Evolutionary conservation across 2,329 filamentous ascomycete genomes (phyloP), one percentile per base, ranked within the genome.

Genomic region (Phialophora expanda): DNA sequence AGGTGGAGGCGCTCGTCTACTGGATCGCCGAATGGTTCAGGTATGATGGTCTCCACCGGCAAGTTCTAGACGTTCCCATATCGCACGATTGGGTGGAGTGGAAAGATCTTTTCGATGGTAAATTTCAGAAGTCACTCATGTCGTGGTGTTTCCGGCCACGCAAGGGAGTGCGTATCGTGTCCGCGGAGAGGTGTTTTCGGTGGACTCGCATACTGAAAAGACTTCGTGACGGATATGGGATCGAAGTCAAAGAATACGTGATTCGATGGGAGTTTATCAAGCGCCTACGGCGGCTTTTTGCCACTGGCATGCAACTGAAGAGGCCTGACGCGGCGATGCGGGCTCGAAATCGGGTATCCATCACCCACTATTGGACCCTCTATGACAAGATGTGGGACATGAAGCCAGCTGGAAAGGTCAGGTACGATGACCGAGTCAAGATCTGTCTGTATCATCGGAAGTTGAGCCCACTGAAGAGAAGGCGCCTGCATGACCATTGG

Each of bases 101-200:
- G 38, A 44, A 44, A 44, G 51, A 59, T 59, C 48, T 24, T 14
- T 85, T 85, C 67, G 74, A 73, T 22, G 69, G 71, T 1, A 67
- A 74, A 4, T 76, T 83, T 65, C 83, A 84, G 73, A 75, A 76
- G 56, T 80, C 80, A 11, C 78, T 85, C 46, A 76, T 85, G 12
- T 74, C 78, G 54, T 85, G 83, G 82, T 81, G 82, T 1, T 85
- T 85, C 71, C 32, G 60, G 32, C 50, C 65, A 28, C 62, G 55
- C n/a, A 67, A 61, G 22, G 67, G 65, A 11, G 56, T 61, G 56
- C 53, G 41, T 8, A 50, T 41, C 6, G 59, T 65, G 7, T 57
- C 61, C 4, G 58, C 69, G 4, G 60, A 69, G 51, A 67, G 56
- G 14, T 71, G 67, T 54, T 46, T 71, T n/a, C 28, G 65, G 6